Conservation (phyloP, 2,329 filamentous ascomycete genomes). For the Penicillium hesseltinei region DNA sequence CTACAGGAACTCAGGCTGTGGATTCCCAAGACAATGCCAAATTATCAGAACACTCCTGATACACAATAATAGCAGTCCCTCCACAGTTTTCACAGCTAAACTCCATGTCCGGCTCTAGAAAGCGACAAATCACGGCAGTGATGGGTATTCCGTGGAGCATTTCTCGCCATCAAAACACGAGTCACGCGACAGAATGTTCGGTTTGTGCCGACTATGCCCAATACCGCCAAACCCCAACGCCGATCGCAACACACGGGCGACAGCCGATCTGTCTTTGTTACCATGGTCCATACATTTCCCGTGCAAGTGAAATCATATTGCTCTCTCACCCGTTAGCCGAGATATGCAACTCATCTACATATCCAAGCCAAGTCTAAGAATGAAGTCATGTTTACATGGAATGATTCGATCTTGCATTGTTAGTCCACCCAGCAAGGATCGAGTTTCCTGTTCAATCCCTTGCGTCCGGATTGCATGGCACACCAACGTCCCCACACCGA, state of each 20-base stretch:
- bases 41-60: neutral
- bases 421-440: constrained; percentile 1
- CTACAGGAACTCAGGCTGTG: neutral
- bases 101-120: neutral
- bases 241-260: constrained; percentile 5
- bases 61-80: neutral
- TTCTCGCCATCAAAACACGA: neutral
- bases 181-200: constrained; percentile 10
- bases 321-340: neutral
- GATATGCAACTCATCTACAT: constrained; percentile 1
- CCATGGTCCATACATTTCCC: neutral
- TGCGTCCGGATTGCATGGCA: constrained; percentile 8
- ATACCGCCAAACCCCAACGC: constrained; percentile 5
- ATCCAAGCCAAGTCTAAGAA: neutral
- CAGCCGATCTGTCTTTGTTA: neutral
- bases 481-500: neutral
- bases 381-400: constrained; percentile 3
- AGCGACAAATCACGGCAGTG: constrained; percentile 3
- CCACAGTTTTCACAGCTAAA: neutral
- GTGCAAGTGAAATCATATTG: neutral
- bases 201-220: neutral
- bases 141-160: constrained; percentile 1
- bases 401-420: constrained; percentile 2
- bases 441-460: constrained; percentile 5
- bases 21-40: neutral